Percentiles rank a stretch among this genome's conserved stretches.
These are phyloP conservation scores for Musa acuminata DNA, from an alignment of 176 grass and related monocot species.

Conservation along the genomic window DNA sequence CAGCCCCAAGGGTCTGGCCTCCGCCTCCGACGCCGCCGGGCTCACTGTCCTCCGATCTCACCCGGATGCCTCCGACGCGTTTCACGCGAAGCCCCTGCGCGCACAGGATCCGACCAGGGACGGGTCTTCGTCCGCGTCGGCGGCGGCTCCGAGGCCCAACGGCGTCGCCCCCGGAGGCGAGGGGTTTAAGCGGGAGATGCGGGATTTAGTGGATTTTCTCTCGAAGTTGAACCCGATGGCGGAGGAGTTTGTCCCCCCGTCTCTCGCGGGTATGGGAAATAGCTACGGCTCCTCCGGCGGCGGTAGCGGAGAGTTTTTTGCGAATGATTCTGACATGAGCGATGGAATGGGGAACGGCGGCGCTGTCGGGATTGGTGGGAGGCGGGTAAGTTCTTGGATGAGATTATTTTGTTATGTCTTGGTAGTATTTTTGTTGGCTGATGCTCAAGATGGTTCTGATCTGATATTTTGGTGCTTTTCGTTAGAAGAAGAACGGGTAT, in stretches of 20 bases:
- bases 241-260: constrained; percentile 91
- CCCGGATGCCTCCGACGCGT: constrained; percentile 3
- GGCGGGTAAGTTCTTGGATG: constrained; percentile 14
- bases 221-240: constrained; percentile 99
- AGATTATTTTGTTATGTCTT: not conserved
- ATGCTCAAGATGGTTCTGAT: not conserved
- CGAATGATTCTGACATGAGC: constrained; percentile 18
- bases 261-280: constrained; percentile 28
- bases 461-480: constrained; percentile 1
- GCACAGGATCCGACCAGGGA: not conserved
- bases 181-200: constrained; percentile 70
- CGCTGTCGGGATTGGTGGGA: constrained; percentile 25
- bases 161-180: not conserved
- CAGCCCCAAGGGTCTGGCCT: not conserved
- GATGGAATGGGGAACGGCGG: constrained; percentile 40
- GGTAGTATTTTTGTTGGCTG: not conserved
- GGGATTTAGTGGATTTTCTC: constrained; percentile 92
- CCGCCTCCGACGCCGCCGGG: not conserved
- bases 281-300: not conserved
- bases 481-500: constrained; percentile 55
- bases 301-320: constrained; percentile 34
- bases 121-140: not conserved
- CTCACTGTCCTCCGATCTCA: not conserved
- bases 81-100: constrained; percentile 14
- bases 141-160: not conserved